phyloP scores from a whole-genome alignment of 139 green algal species.

The Coelastrella sp. region DNA sequence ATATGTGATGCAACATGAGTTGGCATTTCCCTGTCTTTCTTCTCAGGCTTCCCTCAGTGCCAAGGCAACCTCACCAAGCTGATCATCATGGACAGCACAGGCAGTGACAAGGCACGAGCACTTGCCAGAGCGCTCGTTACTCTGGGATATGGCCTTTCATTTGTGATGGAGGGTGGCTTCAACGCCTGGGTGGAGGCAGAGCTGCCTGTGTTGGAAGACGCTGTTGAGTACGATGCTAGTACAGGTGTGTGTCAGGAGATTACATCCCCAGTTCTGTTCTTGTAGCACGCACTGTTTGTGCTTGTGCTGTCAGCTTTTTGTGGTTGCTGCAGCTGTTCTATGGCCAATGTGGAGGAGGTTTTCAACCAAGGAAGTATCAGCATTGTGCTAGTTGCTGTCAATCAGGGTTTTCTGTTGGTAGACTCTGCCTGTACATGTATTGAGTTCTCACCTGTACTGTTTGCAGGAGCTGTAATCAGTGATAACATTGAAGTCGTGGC shows the following conservation, averaged over 20 bases:
- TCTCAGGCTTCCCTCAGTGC: slow-evolving; percentile 10
- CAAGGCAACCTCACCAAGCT: slow-evolving; percentile 45
- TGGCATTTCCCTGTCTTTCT: neutral
- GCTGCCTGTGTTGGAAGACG: slow-evolving; percentile 47
- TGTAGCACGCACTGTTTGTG: neutral
- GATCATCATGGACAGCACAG: slow-evolving; percentile 49
- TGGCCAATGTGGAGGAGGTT: too few species aligned
- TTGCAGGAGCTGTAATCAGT: slow-evolving; percentile 44
- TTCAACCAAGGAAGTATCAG: too few species aligned
- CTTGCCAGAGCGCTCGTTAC: slow-evolving; percentile 45
- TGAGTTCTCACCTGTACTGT: neutral
- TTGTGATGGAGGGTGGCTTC: slow-evolving; percentile 61
- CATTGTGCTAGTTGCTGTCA: too few species aligned
- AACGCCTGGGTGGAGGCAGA: slow-evolving; percentile 51
- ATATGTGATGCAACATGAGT: too few species aligned
- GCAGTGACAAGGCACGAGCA: slow-evolving; percentile 24
- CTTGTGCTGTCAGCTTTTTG: neutral
- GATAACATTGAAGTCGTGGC: slow-evolving; percentile 57
- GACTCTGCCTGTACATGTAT: neutral
- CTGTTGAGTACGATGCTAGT: slow-evolving; percentile 19
- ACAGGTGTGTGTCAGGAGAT: neutral
- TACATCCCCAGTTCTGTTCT: too few species aligned
- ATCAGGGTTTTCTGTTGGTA: too few species aligned
- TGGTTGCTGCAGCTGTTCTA: neutral
- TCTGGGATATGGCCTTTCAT: slow-evolving; percentile 30